Evolutionary conservation across 768 basidiomycete species (phyloP).

Genomic region (Pisolithus tinctorius): DNA sequence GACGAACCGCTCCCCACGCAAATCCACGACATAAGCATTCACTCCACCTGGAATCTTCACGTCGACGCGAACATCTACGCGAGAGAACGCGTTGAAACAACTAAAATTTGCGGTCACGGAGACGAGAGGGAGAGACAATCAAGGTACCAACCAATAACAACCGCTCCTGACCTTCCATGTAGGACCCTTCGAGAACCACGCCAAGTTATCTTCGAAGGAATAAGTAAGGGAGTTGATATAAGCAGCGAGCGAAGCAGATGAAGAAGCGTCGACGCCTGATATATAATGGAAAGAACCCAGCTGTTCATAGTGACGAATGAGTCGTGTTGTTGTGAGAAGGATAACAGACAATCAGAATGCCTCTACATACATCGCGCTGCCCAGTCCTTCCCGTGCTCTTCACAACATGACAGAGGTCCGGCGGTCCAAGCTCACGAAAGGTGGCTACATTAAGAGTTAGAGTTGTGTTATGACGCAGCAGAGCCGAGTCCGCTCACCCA

Average conservation of each 20-base stretch:
- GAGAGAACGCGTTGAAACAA: slow-evolving; percentile 97
- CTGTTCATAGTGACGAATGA: slow-evolving; percentile 32
- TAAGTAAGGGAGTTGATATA: slow-evolving; percentile 99
- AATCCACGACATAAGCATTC: slow-evolving; percentile 85
- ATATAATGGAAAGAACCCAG: slow-evolving; percentile 95
- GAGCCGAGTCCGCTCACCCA: slow-evolving; percentile 50
- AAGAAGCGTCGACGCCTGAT: slow-evolving; percentile 98
- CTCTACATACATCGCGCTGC: slow-evolving; percentile 71
- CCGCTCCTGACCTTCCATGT: slow-evolving; percentile 91
- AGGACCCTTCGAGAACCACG: slow-evolving; percentile 86
- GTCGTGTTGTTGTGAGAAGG: slow-evolving; percentile 1
- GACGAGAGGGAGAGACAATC: neutral
- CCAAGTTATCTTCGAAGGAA: slow-evolving; percentile 80
- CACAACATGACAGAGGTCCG: slow-evolving; percentile 92
- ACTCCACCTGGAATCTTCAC: slow-evolving; percentile 99
- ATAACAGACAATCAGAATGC: neutral
- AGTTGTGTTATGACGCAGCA: neutral
- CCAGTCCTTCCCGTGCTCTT: slow-evolving; percentile 83
- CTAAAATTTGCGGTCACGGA: slow-evolving; percentile 29
- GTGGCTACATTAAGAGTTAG: slow-evolving; percentile 51
- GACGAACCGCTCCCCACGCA: slow-evolving; percentile 86
- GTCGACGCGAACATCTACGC: slow-evolving; percentile 94
- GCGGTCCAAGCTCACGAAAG: slow-evolving; percentile 95
- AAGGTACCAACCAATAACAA: slow-evolving; percentile 71
- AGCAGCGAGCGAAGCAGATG: slow-evolving; percentile 93